Base-by-base conservation (phyloP, 306 rosid species). In the Rubus idaeus region DNA sequence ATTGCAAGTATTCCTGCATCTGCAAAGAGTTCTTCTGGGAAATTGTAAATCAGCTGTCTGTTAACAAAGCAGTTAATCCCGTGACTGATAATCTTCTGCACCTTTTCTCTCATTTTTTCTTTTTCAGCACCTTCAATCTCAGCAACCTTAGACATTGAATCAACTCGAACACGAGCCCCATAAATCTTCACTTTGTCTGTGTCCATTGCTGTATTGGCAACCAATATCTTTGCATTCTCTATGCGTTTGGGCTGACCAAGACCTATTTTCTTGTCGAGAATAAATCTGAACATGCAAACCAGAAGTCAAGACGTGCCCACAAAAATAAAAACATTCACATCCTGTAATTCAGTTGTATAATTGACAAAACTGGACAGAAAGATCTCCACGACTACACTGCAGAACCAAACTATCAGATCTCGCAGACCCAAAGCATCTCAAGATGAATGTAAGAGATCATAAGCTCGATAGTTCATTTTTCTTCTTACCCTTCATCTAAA, bases 181-280 rank as follows among this genome's bases (percentile, higher is more conserved):
- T 90, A 95, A 65, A 92, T 95, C 89, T 95, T 95, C 58, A 95
- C 98, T 78, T 95, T 95, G 84, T 92, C 98, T 17, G 97, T 90
- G 81, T 92, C 98, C 98, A 94, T 92, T 18, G 98, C 98, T 77
- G 98, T 95, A 81, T 95, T 95, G 62, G 98, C 98, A 49, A 95
- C 98, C 86, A 92, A 84, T 75, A 90, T 90, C 23, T 92, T 95
- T 46, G 96, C 99, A 70, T 95, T 87, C 84, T 95, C 99, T 69
- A 95, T 90, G 78, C 92, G 92, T 70, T 92, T 95, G 40, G 99
- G 99, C 79, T 95, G 99, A 21, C 99, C 99, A 86, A 95, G 86
- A 70, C 99, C 99, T 61, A 95, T 95, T 89, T 95, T 95, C 92
- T 95, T 95, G 97, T 90, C 99, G 75, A 95, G 97, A 85, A 92